A percentile compares a stretch with the other conserved stretches of the same genome.
These are phyloP conservation scores for Begonia peltatifolia DNA, from an alignment of 306 rosid genomes.

Conservation along the genomic window DNA sequence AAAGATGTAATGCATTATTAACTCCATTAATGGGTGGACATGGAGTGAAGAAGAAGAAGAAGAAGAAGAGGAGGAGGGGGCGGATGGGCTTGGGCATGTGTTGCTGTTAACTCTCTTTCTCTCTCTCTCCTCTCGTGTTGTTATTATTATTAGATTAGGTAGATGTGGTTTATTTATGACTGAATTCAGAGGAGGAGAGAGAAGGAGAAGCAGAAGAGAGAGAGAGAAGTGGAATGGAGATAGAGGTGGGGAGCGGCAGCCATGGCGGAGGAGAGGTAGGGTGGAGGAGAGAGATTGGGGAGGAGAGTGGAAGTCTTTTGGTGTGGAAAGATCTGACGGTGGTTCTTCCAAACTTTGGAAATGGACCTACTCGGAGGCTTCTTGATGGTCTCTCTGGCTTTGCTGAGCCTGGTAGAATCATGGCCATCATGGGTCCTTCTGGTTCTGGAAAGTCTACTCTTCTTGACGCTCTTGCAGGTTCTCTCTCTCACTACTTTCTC, in stretches of 20 bases:
- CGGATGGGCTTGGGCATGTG: too few species aligned
- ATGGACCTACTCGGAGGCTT: slow-evolving; percentile 45
- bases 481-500: neutral
- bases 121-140: too few species aligned
- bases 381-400: slow-evolving; percentile 61
- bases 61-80: too few species aligned
- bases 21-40: too few species aligned
- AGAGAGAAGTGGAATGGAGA: neutral
- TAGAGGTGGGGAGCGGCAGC: neutral
- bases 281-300: neutral
- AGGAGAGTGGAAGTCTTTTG: slow-evolving; percentile 33
- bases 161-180: too few species aligned
- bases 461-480: slow-evolving; percentile 86
- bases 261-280: neutral
- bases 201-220: neutral
- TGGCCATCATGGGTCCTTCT: slow-evolving; percentile 97
- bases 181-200: too few species aligned
- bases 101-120: too few species aligned
- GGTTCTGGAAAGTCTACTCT: slow-evolving; percentile 97
- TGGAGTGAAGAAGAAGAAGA: too few species aligned
- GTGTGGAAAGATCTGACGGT: slow-evolving; percentile 77
- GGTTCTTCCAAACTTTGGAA: slow-evolving; percentile 48
- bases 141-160: too few species aligned
- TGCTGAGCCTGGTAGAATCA: slow-evolving; percentile 78
- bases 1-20: too few species aligned